A percentile compares a stretch with the other conserved stretches of the same genome.
Conservation (phyloP, 192 early-diverging fungal genomes). For the Oehlia diaphana region DNA sequence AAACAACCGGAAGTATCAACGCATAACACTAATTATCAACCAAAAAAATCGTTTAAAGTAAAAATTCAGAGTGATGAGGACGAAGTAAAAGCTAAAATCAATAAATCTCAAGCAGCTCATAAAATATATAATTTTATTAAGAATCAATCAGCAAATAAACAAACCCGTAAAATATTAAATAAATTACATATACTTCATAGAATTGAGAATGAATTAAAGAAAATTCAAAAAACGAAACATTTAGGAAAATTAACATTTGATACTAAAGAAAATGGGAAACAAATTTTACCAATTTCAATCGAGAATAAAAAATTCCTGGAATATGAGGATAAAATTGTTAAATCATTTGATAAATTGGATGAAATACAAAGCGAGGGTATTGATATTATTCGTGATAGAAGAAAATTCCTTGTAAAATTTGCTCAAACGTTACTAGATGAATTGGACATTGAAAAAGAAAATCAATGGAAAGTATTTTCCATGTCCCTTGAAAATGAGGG, state of each 20-base stretch:
- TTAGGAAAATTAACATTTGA: background rate
- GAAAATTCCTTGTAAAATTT: slow-evolving; percentile 7
- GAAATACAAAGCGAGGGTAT: slow-evolving; percentile 1
- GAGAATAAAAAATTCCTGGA: slow-evolving; percentile 3
- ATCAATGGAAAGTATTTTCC: slow-evolving; percentile 1
- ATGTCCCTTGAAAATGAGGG: too few species aligned
- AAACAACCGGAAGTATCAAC: background rate
- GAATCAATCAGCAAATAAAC: background rate
- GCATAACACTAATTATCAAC: background rate
- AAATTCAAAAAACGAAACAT: background rate
- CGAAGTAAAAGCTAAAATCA: background rate
- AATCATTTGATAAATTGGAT: slow-evolving; percentile 10
- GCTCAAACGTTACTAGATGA: slow-evolving; percentile 1
- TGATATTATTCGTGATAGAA: background rate
- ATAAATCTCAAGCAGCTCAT: background rate
- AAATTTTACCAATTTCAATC: slow-evolving; percentile 3
- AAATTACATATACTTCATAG: background rate
- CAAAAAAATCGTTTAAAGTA: background rate
- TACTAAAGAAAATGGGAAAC: background rate
- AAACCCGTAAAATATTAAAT: background rate
- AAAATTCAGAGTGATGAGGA: background rate
- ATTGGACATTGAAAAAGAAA: slow-evolving; percentile 14
- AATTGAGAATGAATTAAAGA: background rate
- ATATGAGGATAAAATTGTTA: slow-evolving; percentile 5
- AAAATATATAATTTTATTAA: slow-evolving; percentile 8